These are phyloP conservation scores for Taiwanofungus camphoratus DNA, from an alignment of 1,284 basidiomycete genomes.

Conservation along the genomic window DNA sequence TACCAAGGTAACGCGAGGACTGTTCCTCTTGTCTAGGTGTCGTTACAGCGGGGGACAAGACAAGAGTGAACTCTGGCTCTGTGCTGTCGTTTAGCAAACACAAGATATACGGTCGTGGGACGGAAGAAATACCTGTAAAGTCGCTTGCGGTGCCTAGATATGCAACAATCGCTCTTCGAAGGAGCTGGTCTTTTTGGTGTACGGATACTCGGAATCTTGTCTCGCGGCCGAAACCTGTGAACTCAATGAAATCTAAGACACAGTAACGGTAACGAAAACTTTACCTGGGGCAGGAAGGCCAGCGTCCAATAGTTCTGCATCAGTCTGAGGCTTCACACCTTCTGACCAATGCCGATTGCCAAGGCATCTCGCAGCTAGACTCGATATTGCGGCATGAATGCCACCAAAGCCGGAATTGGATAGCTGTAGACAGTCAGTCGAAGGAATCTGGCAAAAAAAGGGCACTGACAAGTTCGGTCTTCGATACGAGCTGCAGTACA, in stretches of 20 bases:
- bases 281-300: conserved; percentile 49
- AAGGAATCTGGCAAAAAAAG: background rate
- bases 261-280: conserved; percentile 12
- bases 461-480: conserved; percentile 67
- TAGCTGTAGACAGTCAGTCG: conserved; percentile 31
- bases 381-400: conserved; percentile 77
- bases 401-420: conserved; percentile 75
- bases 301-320: conserved; percentile 59
- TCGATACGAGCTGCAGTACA: conserved; percentile 65
- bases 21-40: conserved; percentile 41
- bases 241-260: conserved; percentile 6
- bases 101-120: background rate
- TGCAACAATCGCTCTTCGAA: conserved; percentile 55
- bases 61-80: conserved; percentile 64
- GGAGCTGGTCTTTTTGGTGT: conserved; percentile 43
- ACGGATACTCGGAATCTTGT: conserved; percentile 56
- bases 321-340: conserved; percentile 61
- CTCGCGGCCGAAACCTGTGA: conserved; percentile 43
- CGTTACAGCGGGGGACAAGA: conserved; percentile 57
- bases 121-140: conserved; percentile 46
- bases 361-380: conserved; percentile 74
- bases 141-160: conserved; percentile 68
- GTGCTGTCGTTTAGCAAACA: conserved; percentile 1
- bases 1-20: conserved; percentile 35
- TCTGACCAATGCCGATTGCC: conserved; percentile 56